A percentile compares a stretch with the other conserved stretches of the same genome.
These are phyloP conservation scores for Cyberlindnera mississippiensis DNA, from an alignment of 805 yeast genomes.

Conservation along the genomic window DNA sequence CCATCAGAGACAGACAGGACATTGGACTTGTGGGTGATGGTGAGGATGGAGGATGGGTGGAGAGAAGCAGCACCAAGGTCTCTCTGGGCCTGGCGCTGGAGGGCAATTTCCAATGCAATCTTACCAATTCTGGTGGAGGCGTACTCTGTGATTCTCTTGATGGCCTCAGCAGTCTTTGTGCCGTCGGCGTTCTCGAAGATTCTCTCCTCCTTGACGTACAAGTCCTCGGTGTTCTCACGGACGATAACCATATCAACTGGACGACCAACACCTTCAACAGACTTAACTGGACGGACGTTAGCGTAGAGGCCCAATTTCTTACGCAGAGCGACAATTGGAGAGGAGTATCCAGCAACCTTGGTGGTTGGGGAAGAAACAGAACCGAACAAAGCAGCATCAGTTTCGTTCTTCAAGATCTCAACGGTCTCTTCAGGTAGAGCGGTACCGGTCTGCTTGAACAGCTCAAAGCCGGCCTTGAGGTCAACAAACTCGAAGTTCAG, in stretches of 20 bases:
- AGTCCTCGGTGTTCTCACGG: conserved; percentile 97
- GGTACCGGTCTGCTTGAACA: conserved; percentile 89
- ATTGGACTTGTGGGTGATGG: conserved; percentile 95
- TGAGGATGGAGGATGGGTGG: conserved; percentile 57
- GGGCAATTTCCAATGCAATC: conserved; percentile 89
- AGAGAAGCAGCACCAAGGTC: conserved; percentile 54
- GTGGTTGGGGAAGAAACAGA: conserved; percentile 94
- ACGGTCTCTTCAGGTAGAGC: conserved; percentile 95
- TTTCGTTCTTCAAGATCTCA: conserved; percentile 63
- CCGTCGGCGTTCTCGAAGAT: conserved; percentile 74
- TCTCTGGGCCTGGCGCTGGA: conserved; percentile 81
- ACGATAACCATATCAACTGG: conserved; percentile 97
- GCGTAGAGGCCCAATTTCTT: conserved; percentile 93
- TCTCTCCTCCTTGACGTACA: conserved; percentile 91
- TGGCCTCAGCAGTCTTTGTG: conserved; percentile 91
- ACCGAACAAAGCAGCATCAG: conserved; percentile 97
- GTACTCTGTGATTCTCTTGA: conserved; percentile 87
- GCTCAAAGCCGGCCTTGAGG: conserved; percentile 91
- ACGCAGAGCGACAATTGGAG: conserved; percentile 98
- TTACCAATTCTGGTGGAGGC: conserved; percentile 86
- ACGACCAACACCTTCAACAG: conserved; percentile 79
- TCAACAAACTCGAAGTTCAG: conserved; percentile 82
- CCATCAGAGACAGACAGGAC: conserved; percentile 93
- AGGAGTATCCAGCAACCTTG: conserved; percentile 94
- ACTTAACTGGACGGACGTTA: conserved; percentile 95